Conservation (phyloP, 1,284 basidiomycete species). For the Leccinum angustisporum region DNA sequence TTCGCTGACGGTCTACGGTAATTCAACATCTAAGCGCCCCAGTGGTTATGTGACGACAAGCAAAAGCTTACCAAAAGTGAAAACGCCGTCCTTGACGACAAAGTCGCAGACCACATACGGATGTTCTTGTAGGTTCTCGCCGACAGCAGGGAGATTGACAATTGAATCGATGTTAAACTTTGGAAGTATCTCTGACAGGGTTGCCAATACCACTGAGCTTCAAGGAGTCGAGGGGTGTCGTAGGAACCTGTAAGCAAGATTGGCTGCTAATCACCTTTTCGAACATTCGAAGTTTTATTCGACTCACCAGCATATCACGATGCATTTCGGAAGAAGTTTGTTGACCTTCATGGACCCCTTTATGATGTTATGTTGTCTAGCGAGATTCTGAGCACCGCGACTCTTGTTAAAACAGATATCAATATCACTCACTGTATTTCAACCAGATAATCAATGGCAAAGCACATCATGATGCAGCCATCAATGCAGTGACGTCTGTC, state of each 20-base stretch:
- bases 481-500: no score
- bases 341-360: constrained; percentile 6
- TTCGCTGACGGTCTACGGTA: constrained; percentile 15
- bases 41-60: neutral
- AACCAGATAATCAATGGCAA: no score
- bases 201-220: constrained; percentile 20
- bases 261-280: neutral
- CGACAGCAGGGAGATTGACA: constrained; percentile 18
- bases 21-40: neutral
- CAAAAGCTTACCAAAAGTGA: constrained; percentile 17
- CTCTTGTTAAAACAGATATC: no score
- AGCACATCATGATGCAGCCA: no score
- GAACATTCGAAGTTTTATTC: neutral
- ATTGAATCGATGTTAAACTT: constrained; percentile 14
- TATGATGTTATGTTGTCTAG: constrained; percentile 7
- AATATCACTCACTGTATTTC: no score
- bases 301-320: constrained; percentile 22
- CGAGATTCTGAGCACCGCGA: no score
- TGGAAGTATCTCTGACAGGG: constrained; percentile 12
- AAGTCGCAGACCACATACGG: constrained; percentile 15
- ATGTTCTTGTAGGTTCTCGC: constrained; percentile 24
- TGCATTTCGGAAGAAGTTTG: constrained; percentile 13
- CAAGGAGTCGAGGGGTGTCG: constrained; percentile 23
- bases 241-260: constrained; percentile 10
- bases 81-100: constrained; percentile 18